A percentile compares a stretch with the other conserved stretches of the same genome.
Conservation (phyloP, 2,329 filamentous ascomycete genomes). For the Fusarium ambrosium region DNA sequence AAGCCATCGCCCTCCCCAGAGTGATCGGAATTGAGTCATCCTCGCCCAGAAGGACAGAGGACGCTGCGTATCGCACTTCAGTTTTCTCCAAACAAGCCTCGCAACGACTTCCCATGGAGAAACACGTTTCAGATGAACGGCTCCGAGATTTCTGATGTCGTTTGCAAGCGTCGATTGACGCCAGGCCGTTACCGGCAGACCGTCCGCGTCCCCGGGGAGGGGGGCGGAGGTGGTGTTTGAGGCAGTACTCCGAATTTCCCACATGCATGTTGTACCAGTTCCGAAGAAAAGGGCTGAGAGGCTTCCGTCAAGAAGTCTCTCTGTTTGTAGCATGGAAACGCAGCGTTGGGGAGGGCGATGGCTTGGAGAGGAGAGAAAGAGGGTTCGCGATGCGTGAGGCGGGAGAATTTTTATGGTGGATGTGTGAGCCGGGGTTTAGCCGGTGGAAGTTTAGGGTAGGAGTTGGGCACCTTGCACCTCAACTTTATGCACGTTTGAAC, state of each 20-base stretch:
- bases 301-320: conserved; percentile 55
- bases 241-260: conserved; percentile 99
- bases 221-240: conserved; percentile 60
- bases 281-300: conserved; percentile 43
- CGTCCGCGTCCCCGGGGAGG: conserved; percentile 44
- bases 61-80: conserved; percentile 98
- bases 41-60: conserved; percentile 39
- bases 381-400: not conserved
- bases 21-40: conserved; percentile 93
- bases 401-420: conserved; percentile 36
- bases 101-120: conserved; percentile 92
- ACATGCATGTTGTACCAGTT: conserved; percentile 72
- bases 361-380: conserved; percentile 65
- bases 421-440: conserved; percentile 22
- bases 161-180: conserved; percentile 86
- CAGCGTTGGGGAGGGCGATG: conserved; percentile 89
- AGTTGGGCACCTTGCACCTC: not conserved
- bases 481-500: not conserved
- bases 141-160: conserved; percentile 93
- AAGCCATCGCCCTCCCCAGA: conserved; percentile 82
- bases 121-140: conserved; percentile 48
- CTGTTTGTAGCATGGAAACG: conserved; percentile 94
- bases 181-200: conserved; percentile 89
- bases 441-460: conserved; percentile 30
- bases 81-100: conserved; percentile 82